A percentile compares a stretch with the other conserved stretches of the same genome.
These are phyloP conservation scores for Fusarium anthophilum DNA, from an alignment of 2,329 filamentous ascomycete species.

Conservation along the genomic window DNA sequence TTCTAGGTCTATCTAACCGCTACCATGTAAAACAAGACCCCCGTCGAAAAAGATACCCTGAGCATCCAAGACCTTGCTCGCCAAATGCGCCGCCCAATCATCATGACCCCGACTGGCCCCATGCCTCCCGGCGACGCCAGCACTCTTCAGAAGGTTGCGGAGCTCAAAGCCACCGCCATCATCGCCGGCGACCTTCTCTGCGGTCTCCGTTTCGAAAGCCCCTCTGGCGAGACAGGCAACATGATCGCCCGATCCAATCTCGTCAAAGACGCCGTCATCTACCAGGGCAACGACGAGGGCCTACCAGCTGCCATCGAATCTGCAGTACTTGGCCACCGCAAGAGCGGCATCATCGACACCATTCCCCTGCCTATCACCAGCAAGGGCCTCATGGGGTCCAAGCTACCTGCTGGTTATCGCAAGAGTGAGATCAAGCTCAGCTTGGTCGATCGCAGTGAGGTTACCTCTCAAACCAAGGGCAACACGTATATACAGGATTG, in stretches of 20 bases:
- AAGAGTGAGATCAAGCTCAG: neutral
- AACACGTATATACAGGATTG: neutral
- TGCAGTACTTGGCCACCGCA: neutral
- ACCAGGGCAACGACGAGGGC: neutral
- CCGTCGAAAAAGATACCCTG: neutral
- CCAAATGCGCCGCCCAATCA: neutral
- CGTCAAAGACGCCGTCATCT: fast-evolving
- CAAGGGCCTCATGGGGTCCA: neutral
- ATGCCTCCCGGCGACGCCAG: neutral
- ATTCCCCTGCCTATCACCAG: neutral
- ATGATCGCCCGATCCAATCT: neutral
- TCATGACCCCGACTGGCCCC: neutral
- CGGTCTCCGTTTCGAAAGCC: neutral
- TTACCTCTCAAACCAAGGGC: neutral
- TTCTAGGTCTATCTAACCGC: neutral
- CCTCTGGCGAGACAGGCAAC: neutral
- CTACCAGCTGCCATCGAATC: neutral
- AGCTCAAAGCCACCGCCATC: neutral
- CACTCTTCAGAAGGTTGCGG: fast-evolving
- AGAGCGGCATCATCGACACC: neutral
- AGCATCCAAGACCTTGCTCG: neutral
- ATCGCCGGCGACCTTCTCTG: neutral
- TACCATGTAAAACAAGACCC: neutral
- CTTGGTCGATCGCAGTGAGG: neutral
- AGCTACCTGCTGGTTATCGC: neutral